Evolutionary conservation across 352 stramenopile species (phyloP), one percentile per base, ranked within the genome.

Genomic region (Globisporangium ultimum): DNA sequence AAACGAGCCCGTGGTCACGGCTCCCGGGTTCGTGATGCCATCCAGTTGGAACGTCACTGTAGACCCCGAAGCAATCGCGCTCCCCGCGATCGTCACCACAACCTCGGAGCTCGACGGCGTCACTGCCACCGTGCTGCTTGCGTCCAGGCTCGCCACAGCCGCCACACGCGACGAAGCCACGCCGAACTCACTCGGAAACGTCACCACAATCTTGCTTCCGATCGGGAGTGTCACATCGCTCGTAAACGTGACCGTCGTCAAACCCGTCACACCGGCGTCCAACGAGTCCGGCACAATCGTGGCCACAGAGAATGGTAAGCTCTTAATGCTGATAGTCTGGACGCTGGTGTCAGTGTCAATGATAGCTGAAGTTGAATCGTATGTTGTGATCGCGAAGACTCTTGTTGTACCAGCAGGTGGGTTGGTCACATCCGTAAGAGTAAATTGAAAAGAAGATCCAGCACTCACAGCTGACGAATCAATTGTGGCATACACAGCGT

Each of bases 1-100:
- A 55, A 87, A 88, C 15, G 58, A 59, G 14, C 53, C 64, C n/a
- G 74, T 79, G 42, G 58, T 65, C 41, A 65, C 71, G 48, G 64
- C 72, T 12, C 76, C 78, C 55, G 74, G 70, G 57, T 88, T 88
- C 60, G 70, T 83, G 20, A 87, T 61, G 13, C 66, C 70, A 36
- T 77, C 47, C 58, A 88, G 43, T 45, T 68, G 63, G 61, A 88
- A 81, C 36, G 73, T 75, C 20, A 86, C 65, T 1, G 34, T 56
- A 10, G 61, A 11, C 0, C 71, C 64, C 10, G 61, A 55, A 2
- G 45, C 14, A 38, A 84, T 66, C 0, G 50, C 58, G 20, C 40
- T 81, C 18, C 47, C 60, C 0, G 21, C 55, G 20, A 87, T 36
- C 28, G 54, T 67, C 24, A 87, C 57, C 7, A 34, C 57, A 28